Evolutionary conservation across 139 green algal genomes (phyloP), one percentile per base, ranked within the genome.

Genomic region (Chlorokybus atmophyticus): DNA sequence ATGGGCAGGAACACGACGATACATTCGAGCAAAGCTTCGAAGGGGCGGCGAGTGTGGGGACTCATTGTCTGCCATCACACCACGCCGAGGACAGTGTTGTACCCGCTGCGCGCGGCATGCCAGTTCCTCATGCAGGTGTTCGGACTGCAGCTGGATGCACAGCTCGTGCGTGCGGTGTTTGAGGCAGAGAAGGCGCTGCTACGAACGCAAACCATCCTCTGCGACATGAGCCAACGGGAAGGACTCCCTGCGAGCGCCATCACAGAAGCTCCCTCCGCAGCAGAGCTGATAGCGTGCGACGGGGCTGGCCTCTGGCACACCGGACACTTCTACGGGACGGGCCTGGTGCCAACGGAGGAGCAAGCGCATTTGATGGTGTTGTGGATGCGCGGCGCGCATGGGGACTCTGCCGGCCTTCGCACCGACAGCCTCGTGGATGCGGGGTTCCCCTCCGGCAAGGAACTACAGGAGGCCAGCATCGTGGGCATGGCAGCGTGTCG

Each of bases 41-140:
- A 48, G 30, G 62, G 62, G 17, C 55, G 62, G 40, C 66, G 66
- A 35, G 32, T 70, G 17, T 70, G 62, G 62, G 62, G 62, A 19
- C 62, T 70, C 29, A 21, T 70, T 32, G 62, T 70, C 25, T 70
- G 62, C 56, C 62, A 70, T 40, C 62, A 70, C 56, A 30, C 54
- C 1, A 59, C 62, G n/a, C 42, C 62, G 2, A 55, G 62, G 31
- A 30, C 53, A 25, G 62, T 70, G 19, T 40, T 55, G 17, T 70
- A 67, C 32, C 62, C 62, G 10, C 57, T 70, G 57, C 55, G 62
- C 35, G 51, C 56, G 21, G 62, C 62, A 1, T 70, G 62, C 57
- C 55, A 70, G 49, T 70, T 70, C 32, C 56, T 70, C 40, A n/a
- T n/a, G n/a, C 29, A 66, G 42, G 63, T 71, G 49, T 71, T 71